Base-by-base conservation (phyloP, 2,329 filamentous ascomycete genomes). In the Paracoccidioides brasiliensis region DNA sequence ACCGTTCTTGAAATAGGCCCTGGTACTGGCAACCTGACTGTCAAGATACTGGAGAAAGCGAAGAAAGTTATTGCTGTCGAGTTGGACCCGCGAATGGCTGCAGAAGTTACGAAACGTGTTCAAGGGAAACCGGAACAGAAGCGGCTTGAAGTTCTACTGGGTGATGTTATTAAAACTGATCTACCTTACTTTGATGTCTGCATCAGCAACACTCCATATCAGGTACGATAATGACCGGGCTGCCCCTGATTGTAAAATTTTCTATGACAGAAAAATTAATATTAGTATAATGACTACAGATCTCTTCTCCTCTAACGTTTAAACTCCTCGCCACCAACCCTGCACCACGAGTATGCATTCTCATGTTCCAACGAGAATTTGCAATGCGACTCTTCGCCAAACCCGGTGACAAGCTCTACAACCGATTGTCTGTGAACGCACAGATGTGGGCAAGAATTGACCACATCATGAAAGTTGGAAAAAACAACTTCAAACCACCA, bases 361-460 rank as follows among this genome's bases (percentile, higher is more conserved):
- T 97, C 73, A 95, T 95, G 90, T 93, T 95, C 66, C 91, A 97
- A 75, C 83, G 90, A 66, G 91, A 97, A 73, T 96, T 96, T 66
- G 90, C 90, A 15, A 83, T 95, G 70, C 82, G 91, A 42, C 76
- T 97, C 40, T 91, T 94, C 56, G 93, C 93, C 12, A 84, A 85
- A 46, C 88, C 91, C 0, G 88, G 88, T 7, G 90, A 96, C 67
- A 81, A 89, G 54, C 81, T 97, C 7, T 97, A 96, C 76, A 90
- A 84, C 61, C 81, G 93, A n/a, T 78, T 97, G 32, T 87, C 82
- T 1, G 91, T 95, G 57, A 97, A 97, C 65, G 88, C 87, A 15
- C 91, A 97, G 68, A 95, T 97, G 78, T 96, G 87, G 82, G 82
- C 85, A 7, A 84, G 82, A 64, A 82, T 85, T 48, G 71, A 74